These are phyloP conservation scores for Nyctanthes arbortristis DNA, from an alignment of 257 asterid genomes.

Conservation along the genomic window DNA sequence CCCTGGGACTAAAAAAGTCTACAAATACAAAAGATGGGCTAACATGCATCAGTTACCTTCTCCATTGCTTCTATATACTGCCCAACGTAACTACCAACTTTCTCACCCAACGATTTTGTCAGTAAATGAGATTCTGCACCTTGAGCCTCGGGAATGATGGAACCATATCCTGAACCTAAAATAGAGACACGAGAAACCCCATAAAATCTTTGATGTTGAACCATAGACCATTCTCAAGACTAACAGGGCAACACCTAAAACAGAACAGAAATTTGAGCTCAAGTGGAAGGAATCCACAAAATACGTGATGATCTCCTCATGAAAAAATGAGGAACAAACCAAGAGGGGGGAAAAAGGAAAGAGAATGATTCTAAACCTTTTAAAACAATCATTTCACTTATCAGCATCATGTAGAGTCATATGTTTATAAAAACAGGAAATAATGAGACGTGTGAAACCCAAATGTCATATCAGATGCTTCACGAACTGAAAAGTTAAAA, in stretches of 20 bases:
- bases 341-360: neutral
- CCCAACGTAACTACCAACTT: constrained; percentile 62
- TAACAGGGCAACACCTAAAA: neutral
- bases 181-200: constrained; percentile 5
- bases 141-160: constrained; percentile 74
- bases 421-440: neutral
- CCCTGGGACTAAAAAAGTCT: constrained; percentile 10
- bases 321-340: neutral
- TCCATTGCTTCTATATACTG: constrained; percentile 88
- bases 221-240: neutral
- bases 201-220: neutral
- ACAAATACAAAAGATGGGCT: constrained; percentile 5
- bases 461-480: constrained; percentile 11
- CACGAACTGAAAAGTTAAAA: constrained; percentile 11
- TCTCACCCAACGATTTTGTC: constrained; percentile 68
- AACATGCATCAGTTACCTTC: constrained; percentile 51
- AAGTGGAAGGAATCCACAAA: neutral
- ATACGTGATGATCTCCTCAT: neutral
- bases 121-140: constrained; percentile 69
- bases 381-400: neutral
- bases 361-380: neutral
- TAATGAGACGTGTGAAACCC: neutral
- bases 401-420: neutral
- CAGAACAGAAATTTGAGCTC: neutral
- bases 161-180: constrained; percentile 88